Conservation (phyloP, 495 filamentous ascomycete genomes). For the Hyaloscypha variabilis region DNA sequence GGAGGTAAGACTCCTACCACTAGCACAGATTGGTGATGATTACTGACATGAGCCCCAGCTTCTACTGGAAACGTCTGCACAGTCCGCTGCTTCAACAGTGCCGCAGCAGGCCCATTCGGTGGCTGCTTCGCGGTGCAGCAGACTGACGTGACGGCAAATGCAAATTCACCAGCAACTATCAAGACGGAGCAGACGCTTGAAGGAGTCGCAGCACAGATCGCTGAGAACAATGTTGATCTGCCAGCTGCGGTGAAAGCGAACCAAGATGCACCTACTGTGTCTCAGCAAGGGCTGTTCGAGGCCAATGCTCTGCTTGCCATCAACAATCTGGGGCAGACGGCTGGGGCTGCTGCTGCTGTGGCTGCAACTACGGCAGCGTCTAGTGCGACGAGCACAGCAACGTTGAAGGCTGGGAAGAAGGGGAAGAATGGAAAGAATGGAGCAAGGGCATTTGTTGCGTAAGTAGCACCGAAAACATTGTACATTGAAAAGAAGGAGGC, state of each 20-base stretch:
- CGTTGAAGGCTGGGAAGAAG: constrained; percentile 7
- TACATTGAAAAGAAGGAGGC: too few species aligned
- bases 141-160: constrained; percentile 35
- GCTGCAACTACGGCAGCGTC: not conserved
- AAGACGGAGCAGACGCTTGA: constrained; percentile 12
- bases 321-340: not conserved
- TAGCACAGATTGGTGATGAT: not conserved
- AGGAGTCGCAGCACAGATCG: constrained; percentile 11
- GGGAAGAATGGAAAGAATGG: constrained; percentile 7
- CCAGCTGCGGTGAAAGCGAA: constrained; percentile 35
- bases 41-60: constrained; percentile 28
- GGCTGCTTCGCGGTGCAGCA: constrained; percentile 54
- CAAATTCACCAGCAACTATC: constrained; percentile 36
- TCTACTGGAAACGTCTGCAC: constrained; percentile 59
- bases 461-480: too few species aligned
- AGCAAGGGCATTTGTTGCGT: not conserved
- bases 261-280: constrained; percentile 43
- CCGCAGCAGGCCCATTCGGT: constrained; percentile 54
- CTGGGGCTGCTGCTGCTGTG: not conserved
- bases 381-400: too few species aligned
- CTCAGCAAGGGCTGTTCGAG: not conserved
- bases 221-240: constrained; percentile 13
- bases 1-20: constrained; percentile 39
- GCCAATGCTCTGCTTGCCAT: not conserved
- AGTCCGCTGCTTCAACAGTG: constrained; percentile 52